Base-by-base conservation (phyloP, 192 early-diverging fungal species). In the Lobulomyces angularis region DNA sequence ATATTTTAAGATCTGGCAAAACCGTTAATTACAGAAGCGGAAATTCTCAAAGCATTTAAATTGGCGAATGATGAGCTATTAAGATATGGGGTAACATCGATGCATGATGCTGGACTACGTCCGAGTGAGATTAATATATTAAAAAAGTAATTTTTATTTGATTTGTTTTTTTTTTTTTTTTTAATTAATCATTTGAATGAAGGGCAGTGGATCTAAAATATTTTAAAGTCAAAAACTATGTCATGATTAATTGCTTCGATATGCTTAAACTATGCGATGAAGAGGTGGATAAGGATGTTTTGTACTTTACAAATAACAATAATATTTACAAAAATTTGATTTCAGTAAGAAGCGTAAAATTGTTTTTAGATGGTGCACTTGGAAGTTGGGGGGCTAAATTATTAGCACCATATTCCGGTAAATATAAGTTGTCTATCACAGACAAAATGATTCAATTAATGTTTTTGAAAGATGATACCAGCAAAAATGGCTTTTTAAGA, bases 331-430 rank as follows among this genome's bases (percentile, higher is more conserved):
- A 62, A 12, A 53, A 52, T 24, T 55, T 36, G 27, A 27, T 64
- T 11, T 30, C 23, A 6, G 55, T 77, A 2, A 26, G 51, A 18
- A 47, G 53, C 9, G 73, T 77, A 27, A 77, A 77, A 41, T 39
- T 77, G 11, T 51, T 77, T 42, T 37, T 70, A 41, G 74, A 77
- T 48, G 74, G 74, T 1, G 74, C 73, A 3, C 41, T 77, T 11
- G 73, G 73, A 12, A 56, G 55, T 27, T 75, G 72, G 72, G 73
- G 72, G 22, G 73, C 72, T 6, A 52, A 61, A 19, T 27, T 59
- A n/a, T 32, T 41, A 5, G 41, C 47, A 21, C 56, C 56, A 18
- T 58, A 57, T 32, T 27, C 32, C 16, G 56, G 56, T 57, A 34
- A 35, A 32, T 12, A 24, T 12, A 12, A 12, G 11, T 12, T 24